Evolutionary conservation across 192 early-diverging fungal genomes (phyloP).

Genomic region (Coemansia sp.): DNA sequence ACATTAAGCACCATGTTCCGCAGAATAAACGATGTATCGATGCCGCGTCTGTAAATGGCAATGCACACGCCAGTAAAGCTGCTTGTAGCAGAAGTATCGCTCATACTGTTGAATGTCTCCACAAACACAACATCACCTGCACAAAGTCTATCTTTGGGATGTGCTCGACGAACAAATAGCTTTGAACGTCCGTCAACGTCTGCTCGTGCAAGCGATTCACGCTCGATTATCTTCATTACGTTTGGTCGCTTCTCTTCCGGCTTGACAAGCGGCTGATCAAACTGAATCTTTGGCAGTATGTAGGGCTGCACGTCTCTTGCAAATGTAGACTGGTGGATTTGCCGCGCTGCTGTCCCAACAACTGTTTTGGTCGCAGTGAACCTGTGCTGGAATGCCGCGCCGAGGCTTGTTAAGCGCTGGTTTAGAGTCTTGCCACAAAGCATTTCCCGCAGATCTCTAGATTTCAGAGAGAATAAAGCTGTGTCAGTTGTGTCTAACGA

Average conservation of each 20-base stretch:
- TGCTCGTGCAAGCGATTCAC: slow-evolving; percentile 60
- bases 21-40: slow-evolving; percentile 75
- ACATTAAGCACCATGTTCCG: slow-evolving; percentile 74
- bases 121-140: slow-evolving; percentile 68
- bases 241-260: slow-evolving; percentile 55
- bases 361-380: not conserved
- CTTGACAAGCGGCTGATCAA: slow-evolving; percentile 35
- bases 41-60: slow-evolving; percentile 68
- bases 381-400: slow-evolving; percentile 3
- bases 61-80: slow-evolving; percentile 75
- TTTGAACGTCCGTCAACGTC: slow-evolving; percentile 60
- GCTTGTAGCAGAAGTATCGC: slow-evolving; percentile 49
- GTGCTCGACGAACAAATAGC: slow-evolving; percentile 62
- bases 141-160: slow-evolving; percentile 57
- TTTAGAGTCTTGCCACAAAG: slow-evolving; percentile 8
- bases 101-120: slow-evolving; percentile 63
- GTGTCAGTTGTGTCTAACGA: not conserved
- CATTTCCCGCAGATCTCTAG: slow-evolving; percentile 4
- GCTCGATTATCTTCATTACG: slow-evolving; percentile 65
- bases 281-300: slow-evolving; percentile 55
- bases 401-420: slow-evolving; percentile 11
- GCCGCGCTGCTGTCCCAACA: slow-evolving; percentile 1
- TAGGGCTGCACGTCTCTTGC: slow-evolving; percentile 9
- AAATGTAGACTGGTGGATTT: slow-evolving; percentile 2
- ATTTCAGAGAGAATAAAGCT: not conserved